Evolutionary conservation across 2,329 filamentous ascomycete genomes (phyloP).

Genomic region (Fusarium bulbicola): DNA sequence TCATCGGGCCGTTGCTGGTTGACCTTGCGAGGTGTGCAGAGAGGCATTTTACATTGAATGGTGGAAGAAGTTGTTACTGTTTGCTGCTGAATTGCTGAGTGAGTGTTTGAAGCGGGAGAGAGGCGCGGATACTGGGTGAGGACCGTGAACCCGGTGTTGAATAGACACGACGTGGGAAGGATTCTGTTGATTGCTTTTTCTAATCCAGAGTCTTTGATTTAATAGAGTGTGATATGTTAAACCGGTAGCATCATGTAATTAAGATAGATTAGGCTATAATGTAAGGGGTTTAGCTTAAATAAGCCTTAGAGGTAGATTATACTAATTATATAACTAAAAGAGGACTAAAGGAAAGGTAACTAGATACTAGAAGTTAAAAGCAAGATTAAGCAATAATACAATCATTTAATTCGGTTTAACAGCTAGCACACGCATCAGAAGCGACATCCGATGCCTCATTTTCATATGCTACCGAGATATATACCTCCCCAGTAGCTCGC

Average conservation of each 20-base stretch:
- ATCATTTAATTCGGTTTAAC: too few species aligned
- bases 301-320: too few species aligned
- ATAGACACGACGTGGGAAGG: not conserved
- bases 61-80: not conserved
- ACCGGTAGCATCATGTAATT: too few species aligned
- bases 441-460: not conserved
- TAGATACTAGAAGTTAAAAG: too few species aligned
- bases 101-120: not conserved
- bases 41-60: not conserved
- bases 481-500: not conserved
- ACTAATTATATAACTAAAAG: too few species aligned
- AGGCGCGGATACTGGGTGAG: not conserved
- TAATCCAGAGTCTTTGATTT: not conserved
- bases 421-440: not conserved
- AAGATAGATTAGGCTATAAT: too few species aligned
- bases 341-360: too few species aligned
- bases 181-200: not conserved
- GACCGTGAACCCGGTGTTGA: not conserved
- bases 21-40: not conserved
- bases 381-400: too few species aligned
- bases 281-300: too few species aligned
- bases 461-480: conserved; percentile 1
- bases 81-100: not conserved
- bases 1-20: not conserved
- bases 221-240: not conserved